Base-by-base conservation (phyloP, 768 basidiomycete species). In the Tylopilus rubrobrunneus region DNA sequence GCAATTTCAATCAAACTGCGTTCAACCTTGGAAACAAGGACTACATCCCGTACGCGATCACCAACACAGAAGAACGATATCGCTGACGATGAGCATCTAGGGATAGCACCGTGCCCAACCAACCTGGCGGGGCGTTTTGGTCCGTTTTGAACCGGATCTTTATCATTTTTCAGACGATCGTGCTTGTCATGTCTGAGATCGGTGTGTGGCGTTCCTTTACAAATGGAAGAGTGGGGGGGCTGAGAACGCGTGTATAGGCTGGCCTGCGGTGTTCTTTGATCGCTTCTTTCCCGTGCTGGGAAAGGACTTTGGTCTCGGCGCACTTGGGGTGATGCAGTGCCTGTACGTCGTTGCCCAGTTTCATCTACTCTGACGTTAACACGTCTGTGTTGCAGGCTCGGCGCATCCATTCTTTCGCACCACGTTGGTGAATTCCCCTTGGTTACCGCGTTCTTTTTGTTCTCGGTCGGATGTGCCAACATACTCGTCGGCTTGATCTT, bases 261-360 rank as follows among this genome's bases (percentile, higher is more conserved):
- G 91, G 85, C 92, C 92, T 10, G 71, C 76, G 44, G 63, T 71
- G 12, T 87, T 92, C 76, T 95, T 96, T 71, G 83, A 87, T 60
- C 81, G 81, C n/a, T 94, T 82, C 75, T 87, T 96, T 74, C 94
- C 94, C 29, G 86, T 96, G 43, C 82, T 97, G n/a, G 93, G 94
- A 17, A 76, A 77, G 9, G 76, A 82, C 49, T 95, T 95, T 67
- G 93, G 94, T 43, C 77, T 95, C 15, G 94, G 93, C 37, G 82
- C 91, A 19, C 78, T 96, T 17, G 94, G 94, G 17, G 82, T 92
- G 53, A 88, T 95, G 73, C 87, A 96, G 72, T 82, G 83, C 73
- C 76, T 94, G 85, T 89, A 67, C 65, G 85, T 75, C 5, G 10
- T 29, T 44, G 5, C 25, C n/a, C 23, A 9, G 5, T 23, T 11